These are phyloP conservation scores for Bipolaris gigantea DNA, from an alignment of 2,329 filamentous ascomycete species.

Conservation along the genomic window DNA sequence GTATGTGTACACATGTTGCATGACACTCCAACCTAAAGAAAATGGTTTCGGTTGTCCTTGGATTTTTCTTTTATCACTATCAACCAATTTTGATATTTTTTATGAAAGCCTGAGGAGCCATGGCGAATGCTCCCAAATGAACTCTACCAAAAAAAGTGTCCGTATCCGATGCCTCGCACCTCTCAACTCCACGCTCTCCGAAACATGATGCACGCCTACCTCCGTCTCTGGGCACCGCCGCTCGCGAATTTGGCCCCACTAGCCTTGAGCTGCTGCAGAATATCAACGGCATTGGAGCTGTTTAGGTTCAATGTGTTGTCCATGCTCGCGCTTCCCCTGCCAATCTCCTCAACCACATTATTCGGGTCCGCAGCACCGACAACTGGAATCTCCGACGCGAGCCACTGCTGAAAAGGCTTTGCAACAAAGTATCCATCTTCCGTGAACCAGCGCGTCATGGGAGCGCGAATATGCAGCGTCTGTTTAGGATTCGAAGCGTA, in stretches of 20 bases:
- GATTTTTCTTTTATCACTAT: not conserved
- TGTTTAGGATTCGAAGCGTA: constrained; percentile 38
- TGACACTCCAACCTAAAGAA: constrained; percentile 5
- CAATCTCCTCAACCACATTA: constrained; percentile 52
- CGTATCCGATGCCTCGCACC: not conserved
- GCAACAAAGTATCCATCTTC: constrained; percentile 73
- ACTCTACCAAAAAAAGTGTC: not conserved
- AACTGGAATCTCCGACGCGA: constrained; percentile 67
- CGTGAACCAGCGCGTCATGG: constrained; percentile 75
- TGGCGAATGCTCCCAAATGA: not conserved
- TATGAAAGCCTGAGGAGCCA: not conserved
- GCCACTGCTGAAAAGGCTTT: constrained; percentile 75
- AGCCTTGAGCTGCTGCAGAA: constrained; percentile 43
- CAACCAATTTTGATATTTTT: not conserved
- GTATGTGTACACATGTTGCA: constrained; percentile 4
- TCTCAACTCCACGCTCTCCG: not conserved
- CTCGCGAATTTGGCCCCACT: constrained; percentile 33
- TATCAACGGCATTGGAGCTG: constrained; percentile 37
- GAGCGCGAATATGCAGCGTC: constrained; percentile 59
- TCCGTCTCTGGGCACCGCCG: constrained; percentile 38
- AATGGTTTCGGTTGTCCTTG: not conserved
- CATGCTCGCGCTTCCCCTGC: constrained; percentile 35
- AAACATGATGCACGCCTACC: constrained; percentile 22
- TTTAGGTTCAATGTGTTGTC: constrained; percentile 33
- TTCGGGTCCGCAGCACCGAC: constrained; percentile 68